phyloP scores from a whole-genome alignment of 805 yeast species.

The Jamesozyma piceae region DNA sequence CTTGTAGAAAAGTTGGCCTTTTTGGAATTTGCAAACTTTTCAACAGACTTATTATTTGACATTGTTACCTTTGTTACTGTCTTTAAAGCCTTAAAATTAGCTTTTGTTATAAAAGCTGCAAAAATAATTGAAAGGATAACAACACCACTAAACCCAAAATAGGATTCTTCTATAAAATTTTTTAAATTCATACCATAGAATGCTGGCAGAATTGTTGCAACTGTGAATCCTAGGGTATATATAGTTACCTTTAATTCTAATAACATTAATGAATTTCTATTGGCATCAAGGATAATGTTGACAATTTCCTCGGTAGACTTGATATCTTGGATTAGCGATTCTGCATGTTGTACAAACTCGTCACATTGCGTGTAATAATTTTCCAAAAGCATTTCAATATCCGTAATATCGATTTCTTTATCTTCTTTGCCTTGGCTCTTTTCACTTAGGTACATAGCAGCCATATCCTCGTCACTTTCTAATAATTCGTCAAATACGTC shows the following conservation, averaged over 20 bases:
- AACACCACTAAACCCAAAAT: slow-evolving; percentile 52
- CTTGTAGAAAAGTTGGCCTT: background rate
- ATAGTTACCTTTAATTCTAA: slow-evolving; percentile 75
- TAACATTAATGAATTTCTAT: slow-evolving; percentile 82
- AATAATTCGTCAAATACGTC: slow-evolving; percentile 75
- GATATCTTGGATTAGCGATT: slow-evolving; percentile 71
- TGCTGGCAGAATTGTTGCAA: slow-evolving; percentile 78
- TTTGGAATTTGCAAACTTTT: slow-evolving; percentile 1
- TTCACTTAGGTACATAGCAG: slow-evolving; percentile 56
- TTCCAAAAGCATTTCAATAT: slow-evolving; percentile 79
- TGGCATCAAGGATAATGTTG: slow-evolving; percentile 83
- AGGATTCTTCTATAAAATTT: slow-evolving; percentile 64
- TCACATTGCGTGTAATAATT: slow-evolving; percentile 87
- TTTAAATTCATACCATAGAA: slow-evolving; percentile 83
- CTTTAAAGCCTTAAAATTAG: slow-evolving; percentile 48
- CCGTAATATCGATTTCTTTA: slow-evolving; percentile 42
- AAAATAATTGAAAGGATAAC: slow-evolving; percentile 42
- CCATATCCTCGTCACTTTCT: slow-evolving; percentile 79
- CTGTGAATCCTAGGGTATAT: slow-evolving; percentile 75
- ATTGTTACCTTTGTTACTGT: slow-evolving; percentile 61
- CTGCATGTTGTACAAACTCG: slow-evolving; percentile 87
- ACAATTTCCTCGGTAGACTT: slow-evolving; percentile 88
- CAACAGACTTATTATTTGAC: slow-evolving; percentile 21
- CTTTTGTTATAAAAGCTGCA: slow-evolving; percentile 45
- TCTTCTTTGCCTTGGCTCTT: slow-evolving; percentile 10